phyloP scores from a whole-genome alignment of 176 grass and related monocot genomes.

The Olyra latifolia region DNA sequence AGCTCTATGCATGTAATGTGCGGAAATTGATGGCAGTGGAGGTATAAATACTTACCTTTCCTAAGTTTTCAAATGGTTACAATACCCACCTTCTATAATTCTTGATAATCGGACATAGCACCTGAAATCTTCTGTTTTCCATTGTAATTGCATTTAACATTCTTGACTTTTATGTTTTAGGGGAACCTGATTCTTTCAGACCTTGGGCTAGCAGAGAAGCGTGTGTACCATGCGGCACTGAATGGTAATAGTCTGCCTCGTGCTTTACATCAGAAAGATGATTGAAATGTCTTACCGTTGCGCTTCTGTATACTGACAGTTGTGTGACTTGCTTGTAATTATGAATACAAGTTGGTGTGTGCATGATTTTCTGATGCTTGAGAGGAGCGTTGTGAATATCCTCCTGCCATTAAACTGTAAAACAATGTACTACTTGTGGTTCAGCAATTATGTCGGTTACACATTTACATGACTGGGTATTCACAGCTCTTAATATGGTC shows the following conservation, averaged over 20 bases:
- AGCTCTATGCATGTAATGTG: slow-evolving; percentile 77
- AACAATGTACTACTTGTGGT: slow-evolving; percentile 29
- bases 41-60: slow-evolving; percentile 37
- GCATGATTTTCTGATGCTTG: slow-evolving; percentile 30
- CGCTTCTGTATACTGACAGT: slow-evolving; percentile 30
- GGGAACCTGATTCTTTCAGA: slow-evolving; percentile 86
- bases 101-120: background rate
- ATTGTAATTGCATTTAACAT: slow-evolving; percentile 12
- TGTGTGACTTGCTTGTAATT: slow-evolving; percentile 54
- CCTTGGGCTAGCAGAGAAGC: slow-evolving; percentile 83
- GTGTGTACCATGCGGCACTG: slow-evolving; percentile 84
- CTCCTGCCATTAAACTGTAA: slow-evolving; percentile 43
- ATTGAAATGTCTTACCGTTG: slow-evolving; percentile 53
- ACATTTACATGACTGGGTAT: slow-evolving; percentile 16
- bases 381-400: slow-evolving; percentile 35
- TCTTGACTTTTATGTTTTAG: slow-evolving; percentile 30
- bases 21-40: slow-evolving; percentile 41
- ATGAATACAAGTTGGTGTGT: slow-evolving; percentile 20
- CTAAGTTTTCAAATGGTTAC: slow-evolving; percentile 3
- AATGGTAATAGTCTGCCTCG: slow-evolving; percentile 95
- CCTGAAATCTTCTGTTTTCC: background rate
- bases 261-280: slow-evolving; percentile 93
- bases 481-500: background rate
- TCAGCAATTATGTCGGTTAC: slow-evolving; percentile 19
- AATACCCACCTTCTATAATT: background rate